These are phyloP conservation scores for Blastocystis sp. DNA, from an alignment of 352 stramenopile genomes.

Conservation along the genomic window DNA sequence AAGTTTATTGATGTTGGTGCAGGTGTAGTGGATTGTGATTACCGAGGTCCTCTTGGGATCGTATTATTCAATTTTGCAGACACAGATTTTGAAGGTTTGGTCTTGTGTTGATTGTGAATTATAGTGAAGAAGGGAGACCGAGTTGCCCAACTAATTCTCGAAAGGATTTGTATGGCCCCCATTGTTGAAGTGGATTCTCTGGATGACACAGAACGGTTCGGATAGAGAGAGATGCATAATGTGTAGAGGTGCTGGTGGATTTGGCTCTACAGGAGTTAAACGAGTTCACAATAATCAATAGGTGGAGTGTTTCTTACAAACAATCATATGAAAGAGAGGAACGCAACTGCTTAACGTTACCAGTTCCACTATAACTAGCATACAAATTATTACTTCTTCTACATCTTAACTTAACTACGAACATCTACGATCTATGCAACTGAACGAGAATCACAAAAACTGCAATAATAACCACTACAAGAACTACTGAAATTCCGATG, in stretches of 20 bases:
- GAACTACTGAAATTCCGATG: conserved; percentile 16
- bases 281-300: not conserved
- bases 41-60: conserved; percentile 87
- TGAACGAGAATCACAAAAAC: conserved; percentile 6
- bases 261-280: conserved; percentile 82
- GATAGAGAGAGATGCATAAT: conserved; percentile 61
- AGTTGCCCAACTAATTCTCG: conserved; percentile 93
- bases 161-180: conserved; percentile 81
- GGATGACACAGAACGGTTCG: conserved; percentile 74
- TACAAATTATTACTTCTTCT: conserved; percentile 10
- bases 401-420: not conserved
- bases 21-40: conserved; percentile 80
- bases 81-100: conserved; percentile 78
- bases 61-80: conserved; percentile 95
- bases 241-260: conserved; percentile 80
- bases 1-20: conserved; percentile 94
- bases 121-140: conserved; percentile 84
- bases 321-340: not conserved
- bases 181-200: conserved; percentile 85
- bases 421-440: not conserved
- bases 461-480: not conserved
- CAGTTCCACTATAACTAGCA: conserved; percentile 5
- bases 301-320: not conserved
- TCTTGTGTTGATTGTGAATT: not conserved
- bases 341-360: conserved; percentile 3